Conservation (phyloP, 2,329 filamentous ascomycete species). For the Colletotrichum camelliae region DNA sequence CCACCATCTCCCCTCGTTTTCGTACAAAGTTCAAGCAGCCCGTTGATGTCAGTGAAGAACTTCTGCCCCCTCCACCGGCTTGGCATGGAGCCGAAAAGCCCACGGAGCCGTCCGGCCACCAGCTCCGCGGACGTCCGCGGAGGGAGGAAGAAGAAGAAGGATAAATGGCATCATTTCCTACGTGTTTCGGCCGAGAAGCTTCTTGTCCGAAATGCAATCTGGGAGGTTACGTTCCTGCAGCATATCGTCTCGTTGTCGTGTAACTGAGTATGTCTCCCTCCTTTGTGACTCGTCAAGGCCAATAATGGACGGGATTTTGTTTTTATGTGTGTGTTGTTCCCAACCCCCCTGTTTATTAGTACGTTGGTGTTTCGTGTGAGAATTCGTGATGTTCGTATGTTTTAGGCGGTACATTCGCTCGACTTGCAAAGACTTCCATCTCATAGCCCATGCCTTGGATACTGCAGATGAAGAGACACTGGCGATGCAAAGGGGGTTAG, state of each 20-base stretch:
- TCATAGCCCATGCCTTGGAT: neutral
- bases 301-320: neutral
- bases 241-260: neutral
- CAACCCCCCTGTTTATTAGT: accelerated
- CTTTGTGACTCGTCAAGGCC: neutral
- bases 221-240: neutral
- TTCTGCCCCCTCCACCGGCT: neutral
- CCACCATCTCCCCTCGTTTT: neutral
- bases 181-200: neutral
- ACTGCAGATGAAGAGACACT: neutral
- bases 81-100: neutral
- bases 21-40: neutral
- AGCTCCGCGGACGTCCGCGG: neutral
- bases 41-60: neutral
- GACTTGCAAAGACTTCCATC: neutral
- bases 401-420: neutral
- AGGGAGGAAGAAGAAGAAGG: accelerated
- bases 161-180: neutral
- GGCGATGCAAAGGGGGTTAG: neutral
- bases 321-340: neutral
- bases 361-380: neutral
- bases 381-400: neutral
- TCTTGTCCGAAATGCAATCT: neutral
- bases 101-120: neutral
- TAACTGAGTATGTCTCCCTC: neutral